Percentiles rank a stretch among this genome's conserved stretches.
These are phyloP conservation scores for Gelatoporia subvermispora DNA, from an alignment of 768 basidiomycete genomes.

Conservation along the genomic window DNA sequence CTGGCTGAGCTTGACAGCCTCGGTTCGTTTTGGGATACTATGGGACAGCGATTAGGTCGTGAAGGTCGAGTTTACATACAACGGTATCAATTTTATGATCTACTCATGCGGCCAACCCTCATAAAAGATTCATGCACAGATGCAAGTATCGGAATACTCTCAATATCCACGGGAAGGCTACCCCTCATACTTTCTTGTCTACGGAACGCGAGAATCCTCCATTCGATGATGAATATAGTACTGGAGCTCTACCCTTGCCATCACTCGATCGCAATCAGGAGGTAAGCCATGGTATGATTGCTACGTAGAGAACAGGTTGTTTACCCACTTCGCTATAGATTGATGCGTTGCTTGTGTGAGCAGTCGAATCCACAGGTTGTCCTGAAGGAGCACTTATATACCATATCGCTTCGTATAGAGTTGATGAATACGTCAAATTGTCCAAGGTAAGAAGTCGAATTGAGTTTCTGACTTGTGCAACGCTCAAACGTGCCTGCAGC, in stretches of 20 bases:
- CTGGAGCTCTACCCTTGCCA: constrained; percentile 29
- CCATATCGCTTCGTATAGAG: constrained; percentile 5
- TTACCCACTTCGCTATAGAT: constrained; percentile 31
- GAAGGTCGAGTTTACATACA: constrained; percentile 49
- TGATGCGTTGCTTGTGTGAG: constrained; percentile 53
- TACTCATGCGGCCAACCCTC: neutral
- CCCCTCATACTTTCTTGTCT: constrained; percentile 52
- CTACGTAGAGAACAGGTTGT: neutral
- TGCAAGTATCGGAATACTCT: constrained; percentile 41
- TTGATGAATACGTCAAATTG: constrained; percentile 26
- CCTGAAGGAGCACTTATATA: neutral
- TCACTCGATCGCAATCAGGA: constrained; percentile 40
- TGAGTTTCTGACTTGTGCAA: neutral
- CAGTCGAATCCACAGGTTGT: neutral
- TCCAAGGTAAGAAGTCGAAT: constrained; percentile 17
- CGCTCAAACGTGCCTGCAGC: constrained; percentile 28
- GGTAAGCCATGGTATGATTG: constrained; percentile 24
- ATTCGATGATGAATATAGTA: neutral
- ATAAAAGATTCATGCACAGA: constrained; percentile 25
- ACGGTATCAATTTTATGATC: constrained; percentile 31
- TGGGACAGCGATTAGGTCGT: constrained; percentile 36
- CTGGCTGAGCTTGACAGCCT: constrained; percentile 40
- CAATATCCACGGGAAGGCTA: constrained; percentile 30
- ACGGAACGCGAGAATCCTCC: constrained; percentile 13
- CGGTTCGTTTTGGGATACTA: constrained; percentile 36